A percentile compares a stretch with the other conserved stretches of the same genome.
These are phyloP conservation scores for Monoraphidium neglectum DNA, from an alignment of 139 green algal species.

Conservation along the genomic window DNA sequence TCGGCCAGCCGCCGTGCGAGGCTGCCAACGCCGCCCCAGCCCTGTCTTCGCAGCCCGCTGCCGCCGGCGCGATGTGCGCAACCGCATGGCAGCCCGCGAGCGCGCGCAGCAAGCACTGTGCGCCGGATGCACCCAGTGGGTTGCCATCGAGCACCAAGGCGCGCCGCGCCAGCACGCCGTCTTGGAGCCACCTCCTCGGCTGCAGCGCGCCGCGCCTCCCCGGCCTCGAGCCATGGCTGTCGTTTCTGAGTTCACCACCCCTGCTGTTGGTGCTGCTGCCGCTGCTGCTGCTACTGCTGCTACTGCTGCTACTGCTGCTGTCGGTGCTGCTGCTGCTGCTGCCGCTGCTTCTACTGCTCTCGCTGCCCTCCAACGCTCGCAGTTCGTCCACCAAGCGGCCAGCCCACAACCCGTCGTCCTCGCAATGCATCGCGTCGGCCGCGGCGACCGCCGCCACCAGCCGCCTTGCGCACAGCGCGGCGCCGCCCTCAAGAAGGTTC, in stretches of 20 bases:
- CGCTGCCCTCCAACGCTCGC: background rate
- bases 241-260: background rate
- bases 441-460: background rate
- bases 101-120: background rate
- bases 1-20: background rate
- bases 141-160: slow-evolving; percentile 26
- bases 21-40: no score
- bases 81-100: slow-evolving; percentile 2
- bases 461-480: background rate
- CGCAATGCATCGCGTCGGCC: background rate
- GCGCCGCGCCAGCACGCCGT: background rate
- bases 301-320: background rate
- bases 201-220: background rate
- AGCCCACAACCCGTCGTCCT: background rate
- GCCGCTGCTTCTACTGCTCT: background rate
- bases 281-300: slow-evolving; percentile 5
- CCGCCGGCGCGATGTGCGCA: background rate
- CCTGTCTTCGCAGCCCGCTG: no score
- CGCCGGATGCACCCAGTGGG: slow-evolving; percentile 19
- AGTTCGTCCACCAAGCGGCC: background rate
- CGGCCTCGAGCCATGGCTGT: background rate
- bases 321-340: background rate
- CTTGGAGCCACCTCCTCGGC: background rate
- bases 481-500: slow-evolving; percentile 22
- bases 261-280: background rate